These are phyloP conservation scores for Cryptococcus neoformans DNA, from an alignment of 1,284 basidiomycete genomes.

Conservation along the genomic window DNA sequence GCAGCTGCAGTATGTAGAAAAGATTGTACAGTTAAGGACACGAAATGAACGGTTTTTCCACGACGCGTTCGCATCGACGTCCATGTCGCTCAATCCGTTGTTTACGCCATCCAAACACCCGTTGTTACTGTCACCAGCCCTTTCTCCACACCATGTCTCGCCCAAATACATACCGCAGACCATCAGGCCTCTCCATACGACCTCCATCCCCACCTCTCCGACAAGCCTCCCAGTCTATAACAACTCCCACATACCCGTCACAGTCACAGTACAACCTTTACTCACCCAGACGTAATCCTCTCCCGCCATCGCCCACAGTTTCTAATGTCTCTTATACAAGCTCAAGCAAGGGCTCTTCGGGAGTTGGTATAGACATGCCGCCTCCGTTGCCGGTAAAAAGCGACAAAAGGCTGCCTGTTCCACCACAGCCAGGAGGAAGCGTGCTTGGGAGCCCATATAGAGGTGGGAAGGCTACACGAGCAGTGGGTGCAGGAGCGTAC, in stretches of 20 bases:
- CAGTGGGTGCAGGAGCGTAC: conserved; percentile 29
- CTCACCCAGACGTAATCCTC: conserved; percentile 22
- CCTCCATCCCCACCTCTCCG: conserved; percentile 18
- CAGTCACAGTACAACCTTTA: conserved; percentile 1
- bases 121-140: neutral
- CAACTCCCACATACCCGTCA: conserved; percentile 9
- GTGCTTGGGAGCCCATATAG: conserved; percentile 21
- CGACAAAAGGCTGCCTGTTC: conserved; percentile 24
- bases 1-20: too few relatives aligned
- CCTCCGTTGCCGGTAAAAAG: conserved; percentile 25
- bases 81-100: neutral
- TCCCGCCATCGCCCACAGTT: conserved; percentile 30
- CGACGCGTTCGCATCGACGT: neutral
- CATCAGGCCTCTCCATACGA: conserved; percentile 16
- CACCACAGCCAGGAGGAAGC: neutral
- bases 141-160: neutral
- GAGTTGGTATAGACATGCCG: conserved; percentile 3
- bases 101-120: neutral
- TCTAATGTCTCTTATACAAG: conserved; percentile 17
- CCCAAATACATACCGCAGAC: conserved; percentile 4
- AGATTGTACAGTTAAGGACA: too few relatives aligned
- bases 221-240: neutral
- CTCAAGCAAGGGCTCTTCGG: conserved; percentile 8
- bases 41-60: too few relatives aligned
- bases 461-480: conserved; percentile 22